phyloP scores from a whole-genome alignment of 192 early-diverging fungal genomes.

The Rhizoclosmatium globosum region DNA sequence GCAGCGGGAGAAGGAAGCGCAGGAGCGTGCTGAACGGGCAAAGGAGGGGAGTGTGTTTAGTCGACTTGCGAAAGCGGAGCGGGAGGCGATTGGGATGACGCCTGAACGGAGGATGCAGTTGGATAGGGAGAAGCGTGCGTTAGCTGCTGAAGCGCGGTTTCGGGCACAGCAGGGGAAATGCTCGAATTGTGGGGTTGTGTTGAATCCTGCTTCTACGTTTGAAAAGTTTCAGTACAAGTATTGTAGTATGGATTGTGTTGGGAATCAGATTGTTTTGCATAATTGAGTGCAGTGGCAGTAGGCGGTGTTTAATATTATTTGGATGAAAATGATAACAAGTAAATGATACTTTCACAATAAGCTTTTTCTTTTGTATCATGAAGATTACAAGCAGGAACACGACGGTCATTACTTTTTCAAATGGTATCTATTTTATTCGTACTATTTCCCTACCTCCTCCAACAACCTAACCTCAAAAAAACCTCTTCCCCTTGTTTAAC shows the following conservation, averaged over 20 bases:
- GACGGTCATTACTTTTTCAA: too few species aligned
- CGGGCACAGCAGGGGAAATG: slow-evolving; percentile 58
- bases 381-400: too few species aligned
- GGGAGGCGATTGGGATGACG: slow-evolving; percentile 63
- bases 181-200: slow-evolving; percentile 66
- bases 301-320: too few species aligned
- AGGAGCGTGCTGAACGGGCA: slow-evolving; percentile 63
- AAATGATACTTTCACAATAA: too few species aligned
- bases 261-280: slow-evolving; percentile 30
- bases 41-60: slow-evolving; percentile 44
- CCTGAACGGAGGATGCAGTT: slow-evolving; percentile 74
- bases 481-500: too few species aligned
- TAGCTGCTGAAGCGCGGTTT: slow-evolving; percentile 79
- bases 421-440: too few species aligned
- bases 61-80: slow-evolving; percentile 47
- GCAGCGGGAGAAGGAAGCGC: slow-evolving; percentile 56
- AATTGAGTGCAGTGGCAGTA: slow-evolving; percentile 10
- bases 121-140: slow-evolving; percentile 80
- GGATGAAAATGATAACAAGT: too few species aligned
- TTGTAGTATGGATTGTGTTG: slow-evolving; percentile 57
- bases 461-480: too few species aligned
- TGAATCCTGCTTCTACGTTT: slow-evolving; percentile 71
- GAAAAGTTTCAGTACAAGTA: slow-evolving; percentile 75
- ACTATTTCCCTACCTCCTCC: too few species aligned
- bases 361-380: too few species aligned